Percentiles rank a stretch among this genome's conserved stretches.
Evolutionary conservation across 192 early-diverging fungal genomes (phyloP).

Genomic region (Podila horticola): DNA sequence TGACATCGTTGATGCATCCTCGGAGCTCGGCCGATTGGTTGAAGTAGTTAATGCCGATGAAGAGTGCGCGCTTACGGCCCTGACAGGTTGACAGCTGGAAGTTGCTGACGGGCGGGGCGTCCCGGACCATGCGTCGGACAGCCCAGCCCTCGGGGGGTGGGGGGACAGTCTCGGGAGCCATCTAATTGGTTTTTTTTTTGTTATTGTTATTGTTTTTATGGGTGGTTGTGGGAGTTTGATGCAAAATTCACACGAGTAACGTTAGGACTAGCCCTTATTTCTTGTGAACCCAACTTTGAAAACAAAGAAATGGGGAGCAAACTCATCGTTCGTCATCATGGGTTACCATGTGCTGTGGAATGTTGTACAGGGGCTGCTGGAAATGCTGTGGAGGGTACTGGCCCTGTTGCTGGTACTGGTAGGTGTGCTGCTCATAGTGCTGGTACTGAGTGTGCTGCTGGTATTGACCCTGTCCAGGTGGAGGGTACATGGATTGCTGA

Average conservation of each 20-base stretch:
- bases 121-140: conserved; percentile 14
- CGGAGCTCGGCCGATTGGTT: conserved; percentile 66
- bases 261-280: too few relatives aligned
- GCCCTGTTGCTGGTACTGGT: neutral
- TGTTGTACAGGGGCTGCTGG: conserved; percentile 2
- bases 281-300: neutral
- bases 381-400: neutral
- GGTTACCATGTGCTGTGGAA: conserved; percentile 27
- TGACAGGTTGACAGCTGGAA: conserved; percentile 66
- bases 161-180: conserved; percentile 7
- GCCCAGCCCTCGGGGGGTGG: conserved; percentile 33
- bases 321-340: neutral
- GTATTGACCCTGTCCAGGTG: neutral
- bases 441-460: conserved; percentile 11
- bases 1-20: conserved; percentile 87
- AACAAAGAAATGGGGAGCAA: neutral
- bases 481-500: conserved; percentile 13
- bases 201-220: neutral
- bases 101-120: conserved; percentile 27
- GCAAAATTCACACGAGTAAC: conserved; percentile 8
- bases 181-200: neutral
- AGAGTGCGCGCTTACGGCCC: conserved; percentile 85
- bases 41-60: conserved; percentile 95
- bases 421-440: conserved; percentile 5
- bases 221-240: neutral